Percentiles rank a stretch among this genome's conserved stretches.
phyloP scores from a whole-genome alignment of 176 grass and related monocot species.

The Triticum urartu region DNA sequence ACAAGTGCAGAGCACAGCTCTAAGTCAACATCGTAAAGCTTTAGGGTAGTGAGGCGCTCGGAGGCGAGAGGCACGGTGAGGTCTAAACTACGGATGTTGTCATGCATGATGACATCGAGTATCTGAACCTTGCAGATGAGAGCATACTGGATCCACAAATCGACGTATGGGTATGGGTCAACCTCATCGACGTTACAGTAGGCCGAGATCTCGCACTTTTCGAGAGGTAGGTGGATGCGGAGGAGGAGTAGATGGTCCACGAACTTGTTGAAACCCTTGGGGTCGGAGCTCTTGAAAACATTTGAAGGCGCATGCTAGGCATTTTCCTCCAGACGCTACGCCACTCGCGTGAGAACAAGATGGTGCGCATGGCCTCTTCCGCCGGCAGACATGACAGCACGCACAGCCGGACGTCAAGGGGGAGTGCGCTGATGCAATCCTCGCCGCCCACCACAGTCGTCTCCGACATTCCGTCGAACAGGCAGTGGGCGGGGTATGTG shows the following conservation, averaged over 20 bases:
- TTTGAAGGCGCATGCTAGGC: background rate
- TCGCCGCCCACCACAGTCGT: background rate
- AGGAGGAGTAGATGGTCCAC: background rate
- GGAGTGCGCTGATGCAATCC: background rate
- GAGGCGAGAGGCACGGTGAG: background rate
- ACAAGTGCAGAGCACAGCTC: background rate
- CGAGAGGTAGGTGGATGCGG: background rate
- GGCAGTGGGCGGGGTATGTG: too few species aligned
- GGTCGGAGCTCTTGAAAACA: background rate
- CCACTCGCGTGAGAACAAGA: background rate
- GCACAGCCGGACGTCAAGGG: background rate
- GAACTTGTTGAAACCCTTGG: background rate
- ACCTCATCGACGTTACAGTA: background rate
- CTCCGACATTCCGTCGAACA: background rate
- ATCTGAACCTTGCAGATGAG: background rate
- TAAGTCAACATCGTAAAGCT: background rate
- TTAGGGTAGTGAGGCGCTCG: background rate
- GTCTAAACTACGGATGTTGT: background rate
- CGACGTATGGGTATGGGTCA: background rate
- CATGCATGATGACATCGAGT: background rate
- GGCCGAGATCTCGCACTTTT: background rate
- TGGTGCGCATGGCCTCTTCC: background rate
- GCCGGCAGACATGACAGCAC: background rate
- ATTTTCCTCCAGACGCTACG: background rate
- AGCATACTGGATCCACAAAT: background rate